These are phyloP conservation scores for Arachis monticola DNA, from an alignment of 331 rosid species.

Conservation along the genomic window DNA sequence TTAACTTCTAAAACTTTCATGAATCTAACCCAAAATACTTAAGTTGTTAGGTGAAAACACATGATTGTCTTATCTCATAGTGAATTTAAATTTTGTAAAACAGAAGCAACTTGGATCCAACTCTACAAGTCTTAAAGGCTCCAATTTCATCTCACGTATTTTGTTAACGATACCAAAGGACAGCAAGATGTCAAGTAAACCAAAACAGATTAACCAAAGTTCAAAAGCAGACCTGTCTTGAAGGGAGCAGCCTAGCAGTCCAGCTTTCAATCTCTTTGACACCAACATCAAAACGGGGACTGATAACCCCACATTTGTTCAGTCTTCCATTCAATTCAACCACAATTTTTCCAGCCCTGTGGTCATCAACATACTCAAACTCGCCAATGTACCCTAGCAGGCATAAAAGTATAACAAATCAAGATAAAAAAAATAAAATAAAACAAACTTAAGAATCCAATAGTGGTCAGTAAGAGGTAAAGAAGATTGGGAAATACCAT, in stretches of 20 bases:
- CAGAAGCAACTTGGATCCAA: background rate
- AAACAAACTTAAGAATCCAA: background rate
- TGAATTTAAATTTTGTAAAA: background rate
- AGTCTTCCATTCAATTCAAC: constrained; percentile 56
- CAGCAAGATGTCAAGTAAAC: background rate
- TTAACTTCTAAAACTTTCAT: background rate
- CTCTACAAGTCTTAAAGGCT: background rate
- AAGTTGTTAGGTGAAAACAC: background rate
- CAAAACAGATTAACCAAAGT: background rate
- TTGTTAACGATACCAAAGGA: background rate
- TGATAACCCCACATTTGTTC: constrained; percentile 56
- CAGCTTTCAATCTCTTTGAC: constrained; percentile 57
- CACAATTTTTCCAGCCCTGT: constrained; percentile 56
- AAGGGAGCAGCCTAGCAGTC: constrained; percentile 60
- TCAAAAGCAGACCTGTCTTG: constrained; percentile 49
- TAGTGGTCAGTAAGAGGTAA: background rate
- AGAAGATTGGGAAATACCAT: constrained; percentile 35
- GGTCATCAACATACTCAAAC: constrained; percentile 60
- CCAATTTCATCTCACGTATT: background rate
- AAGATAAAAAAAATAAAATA: background rate
- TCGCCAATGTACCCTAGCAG: constrained; percentile 54
- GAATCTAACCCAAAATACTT: background rate
- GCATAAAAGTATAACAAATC: background rate
- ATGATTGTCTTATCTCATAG: background rate
- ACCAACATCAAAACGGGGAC: constrained; percentile 60